phyloP scores from a whole-genome alignment of 2,329 filamentous ascomycete species.

The Ceratocystis alfenasii region DNA sequence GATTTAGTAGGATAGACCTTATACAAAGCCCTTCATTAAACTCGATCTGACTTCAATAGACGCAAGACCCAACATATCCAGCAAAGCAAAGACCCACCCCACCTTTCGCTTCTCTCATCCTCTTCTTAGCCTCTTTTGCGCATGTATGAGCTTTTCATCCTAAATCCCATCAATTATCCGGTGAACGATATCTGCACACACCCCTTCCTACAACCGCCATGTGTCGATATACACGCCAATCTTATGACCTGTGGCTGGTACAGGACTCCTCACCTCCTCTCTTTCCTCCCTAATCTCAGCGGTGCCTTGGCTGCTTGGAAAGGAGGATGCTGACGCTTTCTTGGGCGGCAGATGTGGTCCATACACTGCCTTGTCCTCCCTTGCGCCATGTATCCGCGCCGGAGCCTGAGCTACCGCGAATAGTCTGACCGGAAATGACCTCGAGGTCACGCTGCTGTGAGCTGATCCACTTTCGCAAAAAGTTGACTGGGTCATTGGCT shows the following conservation, averaged over 20 bases:
- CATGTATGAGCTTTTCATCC: not conserved
- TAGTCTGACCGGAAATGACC: conserved; percentile 71
- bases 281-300: not conserved
- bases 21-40: too few relatives aligned
- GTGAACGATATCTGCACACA: not conserved
- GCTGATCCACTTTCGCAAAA: conserved; percentile 77
- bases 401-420: conserved; percentile 39
- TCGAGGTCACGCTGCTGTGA: conserved; percentile 86
- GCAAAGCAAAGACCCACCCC: not conserved
- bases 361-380: conserved; percentile 43
- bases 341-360: conserved; percentile 45
- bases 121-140: not conserved
- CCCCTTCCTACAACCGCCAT: too few relatives aligned
- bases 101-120: not conserved
- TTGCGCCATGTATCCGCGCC: conserved; percentile 56
- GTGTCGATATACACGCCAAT: too few relatives aligned
- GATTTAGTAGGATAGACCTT: too few relatives aligned
- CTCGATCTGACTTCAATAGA: too few relatives aligned
- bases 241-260: not conserved
- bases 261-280: not conserved
- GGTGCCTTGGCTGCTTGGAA: conserved; percentile 36
- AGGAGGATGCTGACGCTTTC: conserved; percentile 53
- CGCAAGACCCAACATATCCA: not conserved
- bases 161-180: not conserved
- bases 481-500: conserved; percentile 68